Base-by-base conservation (phyloP, 139 green algal species). In the Coccomyxa sp. region DNA sequence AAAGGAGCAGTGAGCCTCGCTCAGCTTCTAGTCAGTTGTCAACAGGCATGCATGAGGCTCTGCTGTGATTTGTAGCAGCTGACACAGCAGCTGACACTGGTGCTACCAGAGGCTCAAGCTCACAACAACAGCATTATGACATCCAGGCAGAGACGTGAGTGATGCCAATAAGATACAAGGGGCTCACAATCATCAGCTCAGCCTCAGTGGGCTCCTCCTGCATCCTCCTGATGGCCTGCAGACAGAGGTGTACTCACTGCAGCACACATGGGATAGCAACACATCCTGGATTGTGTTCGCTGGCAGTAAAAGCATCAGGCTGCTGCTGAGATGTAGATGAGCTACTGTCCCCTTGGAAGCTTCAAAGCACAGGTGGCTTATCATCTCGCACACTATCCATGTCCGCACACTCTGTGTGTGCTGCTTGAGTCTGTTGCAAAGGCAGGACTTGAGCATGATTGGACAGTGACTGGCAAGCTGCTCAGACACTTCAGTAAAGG, bases 101-200 rank as follows among this genome's bases (percentile, higher is more conserved):
- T n/a, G n/a, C n/a, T n/a, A n/a, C n/a, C n/a, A 64, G 50, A 64
- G 50, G 22, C 5, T 64, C 2, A 64, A 12, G 22, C 27, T 22
- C 27, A 2, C 18, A 18, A 64, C 50, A 64, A 22, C 50, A 22
- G 18, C 27, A 18, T 31, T 64, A 6, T 18, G 5, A 64, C 50
- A 64, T 18, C 2, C 18, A 31, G 2, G 18, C 50, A 31, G 10
- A 27, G 10, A 27, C 44, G 50, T 64, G 50, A 64, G 22, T 18
- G 50, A 64, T 2, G 27, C 3, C 50, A 64, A 31, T 18, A 64
- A 31, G 27, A 22, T 18, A 6, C 22, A 64, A 64, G 5, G 5
- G 50, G 50, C 50, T n/a, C n/a, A 73, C 84, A 84, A 79, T 84
- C 64, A 95, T 91, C 37, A 95, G 77, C 35, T 94, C 82, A 14